A percentile compares a stretch with the other conserved stretches of the same genome.
Conservation (phyloP, 2,329 filamentous ascomycete genomes). For the Thielaviopsis populi region DNA sequence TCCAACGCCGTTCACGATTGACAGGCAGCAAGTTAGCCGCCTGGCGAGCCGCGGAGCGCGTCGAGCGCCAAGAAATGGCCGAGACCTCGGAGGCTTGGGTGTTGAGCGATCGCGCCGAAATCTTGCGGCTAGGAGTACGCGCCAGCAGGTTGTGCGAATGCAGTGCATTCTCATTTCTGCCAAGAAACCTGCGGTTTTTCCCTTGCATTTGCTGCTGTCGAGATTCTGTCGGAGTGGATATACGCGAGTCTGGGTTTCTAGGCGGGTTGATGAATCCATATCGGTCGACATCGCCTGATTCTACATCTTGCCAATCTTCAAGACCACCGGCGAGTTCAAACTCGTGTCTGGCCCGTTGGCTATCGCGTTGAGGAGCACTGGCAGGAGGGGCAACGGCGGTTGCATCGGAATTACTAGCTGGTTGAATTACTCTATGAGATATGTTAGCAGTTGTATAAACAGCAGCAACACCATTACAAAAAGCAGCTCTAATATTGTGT, state of each 20-base stretch:
- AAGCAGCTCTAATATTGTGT: background rate
- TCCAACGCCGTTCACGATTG: slow-evolving; percentile 44
- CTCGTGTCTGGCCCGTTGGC: slow-evolving; percentile 28
- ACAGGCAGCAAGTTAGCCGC: slow-evolving; percentile 45
- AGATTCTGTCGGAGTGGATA: slow-evolving; percentile 28
- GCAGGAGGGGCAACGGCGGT: slow-evolving; percentile 29
- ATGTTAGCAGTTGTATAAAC: slow-evolving; percentile 17
- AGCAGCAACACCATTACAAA: background rate
- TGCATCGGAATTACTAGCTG: slow-evolving; percentile 22
- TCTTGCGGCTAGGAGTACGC: slow-evolving; percentile 37
- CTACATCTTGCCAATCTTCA: slow-evolving; percentile 53
- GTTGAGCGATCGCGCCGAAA: slow-evolving; percentile 43
- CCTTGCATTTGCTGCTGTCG: slow-evolving; percentile 15
- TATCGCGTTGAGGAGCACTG: slow-evolving; percentile 27
- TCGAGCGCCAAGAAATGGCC: slow-evolving; percentile 36
- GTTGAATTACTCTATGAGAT: slow-evolving; percentile 17
- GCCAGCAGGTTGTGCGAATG: slow-evolving; percentile 22
- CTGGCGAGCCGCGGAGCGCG: slow-evolving; percentile 40
- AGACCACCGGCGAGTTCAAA: slow-evolving; percentile 42
- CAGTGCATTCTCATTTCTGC: slow-evolving; percentile 24
- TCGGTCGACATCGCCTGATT: slow-evolving; percentile 46
- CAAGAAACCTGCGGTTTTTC: slow-evolving; percentile 27
- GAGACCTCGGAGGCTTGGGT: slow-evolving; percentile 41
- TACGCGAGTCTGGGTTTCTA: slow-evolving; percentile 24
- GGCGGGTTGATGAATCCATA: slow-evolving; percentile 51